Evolutionary conservation across 2,329 filamentous ascomycete genomes (phyloP), one percentile per base, ranked within the genome.

Genomic region (Phoma sp.): DNA sequence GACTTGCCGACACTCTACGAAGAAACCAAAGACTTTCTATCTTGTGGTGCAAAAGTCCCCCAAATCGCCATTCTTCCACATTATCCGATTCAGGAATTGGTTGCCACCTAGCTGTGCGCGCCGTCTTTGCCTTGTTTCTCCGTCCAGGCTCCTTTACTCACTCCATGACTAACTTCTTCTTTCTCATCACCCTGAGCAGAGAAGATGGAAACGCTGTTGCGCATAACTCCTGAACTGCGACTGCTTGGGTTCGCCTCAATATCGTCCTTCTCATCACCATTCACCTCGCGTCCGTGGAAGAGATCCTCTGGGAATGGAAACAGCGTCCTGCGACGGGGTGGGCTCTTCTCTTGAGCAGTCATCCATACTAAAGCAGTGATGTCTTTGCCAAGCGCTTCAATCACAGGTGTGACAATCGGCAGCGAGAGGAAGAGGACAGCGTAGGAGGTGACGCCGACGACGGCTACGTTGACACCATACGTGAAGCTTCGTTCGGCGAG

Each of bases 371-470:
- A 48, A 9, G 68, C 62, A 12, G 74, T 76, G 50, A 75, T 65
- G 36, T 77, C 74, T 42, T 74, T 76, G 14, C 74, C 74, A 15
- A 77, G 59, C 20, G 74, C 71, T 53, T 77, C 74, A 20, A 76
- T 70, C 6, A 74, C 55, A 1, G 74, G 74, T 1, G 74, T 77
- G 20, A 76, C 57, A 15, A 77, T 68, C 0, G 74, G 74, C 15
- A 76, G 57, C 7, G 49, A 59, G 1, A 65, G 48, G 42, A 75
- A 69, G 7, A 77, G 63, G 4, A 73, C 28, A 2, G 42, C 61
- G 53, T 77, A 77, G 26, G 68, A 74, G 1, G 72, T 73, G 5
- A 76, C 53, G 1, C 72, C 74, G 3, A 74, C 72, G 14, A 76
- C 57, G 18, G 74, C 50, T 11, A 77, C 61, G 21, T 69, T 72